Percentiles rank a stretch among this genome's conserved stretches.
phyloP scores from a whole-genome alignment of 257 asterid species.

The Cynanchum wilfordii region DNA sequence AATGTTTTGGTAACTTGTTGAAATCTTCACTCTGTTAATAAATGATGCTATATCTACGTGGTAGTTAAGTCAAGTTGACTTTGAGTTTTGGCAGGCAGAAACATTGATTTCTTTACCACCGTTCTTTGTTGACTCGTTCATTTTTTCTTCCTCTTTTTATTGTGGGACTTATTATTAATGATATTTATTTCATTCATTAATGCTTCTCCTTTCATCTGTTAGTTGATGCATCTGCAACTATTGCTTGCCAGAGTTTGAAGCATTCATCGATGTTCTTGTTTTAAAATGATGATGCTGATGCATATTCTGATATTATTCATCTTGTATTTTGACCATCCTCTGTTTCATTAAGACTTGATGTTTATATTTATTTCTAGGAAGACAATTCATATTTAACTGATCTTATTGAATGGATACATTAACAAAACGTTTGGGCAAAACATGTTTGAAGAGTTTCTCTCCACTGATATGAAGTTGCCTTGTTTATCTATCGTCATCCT shows the following conservation, averaged over 20 bases:
- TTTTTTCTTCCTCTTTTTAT: neutral
- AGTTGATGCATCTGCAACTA: neutral
- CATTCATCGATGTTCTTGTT: neutral
- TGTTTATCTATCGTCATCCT: neutral
- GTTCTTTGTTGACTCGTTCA: conserved; percentile 10
- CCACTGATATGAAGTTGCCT: neutral
- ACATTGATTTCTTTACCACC: conserved; percentile 5
- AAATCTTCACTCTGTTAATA: neutral
- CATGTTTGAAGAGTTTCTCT: neutral
- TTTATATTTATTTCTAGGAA: neutral
- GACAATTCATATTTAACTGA: neutral
- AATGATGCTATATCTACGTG: neutral
- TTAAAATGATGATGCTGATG: neutral
- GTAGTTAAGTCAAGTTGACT: conserved; percentile 11
- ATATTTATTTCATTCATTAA: neutral
- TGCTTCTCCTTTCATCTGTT: neutral
- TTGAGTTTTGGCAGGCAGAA: conserved; percentile 7
- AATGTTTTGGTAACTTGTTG: neutral
- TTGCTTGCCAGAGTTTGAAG: neutral
- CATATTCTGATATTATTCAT: neutral
- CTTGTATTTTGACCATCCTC: neutral
- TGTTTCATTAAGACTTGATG: neutral
- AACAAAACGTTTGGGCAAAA: neutral
- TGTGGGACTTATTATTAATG: neutral
- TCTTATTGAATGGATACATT: neutral